These are phyloP conservation scores for Suillus fuscotomentosus DNA, from an alignment of 768 basidiomycete genomes.

Conservation along the genomic window DNA sequence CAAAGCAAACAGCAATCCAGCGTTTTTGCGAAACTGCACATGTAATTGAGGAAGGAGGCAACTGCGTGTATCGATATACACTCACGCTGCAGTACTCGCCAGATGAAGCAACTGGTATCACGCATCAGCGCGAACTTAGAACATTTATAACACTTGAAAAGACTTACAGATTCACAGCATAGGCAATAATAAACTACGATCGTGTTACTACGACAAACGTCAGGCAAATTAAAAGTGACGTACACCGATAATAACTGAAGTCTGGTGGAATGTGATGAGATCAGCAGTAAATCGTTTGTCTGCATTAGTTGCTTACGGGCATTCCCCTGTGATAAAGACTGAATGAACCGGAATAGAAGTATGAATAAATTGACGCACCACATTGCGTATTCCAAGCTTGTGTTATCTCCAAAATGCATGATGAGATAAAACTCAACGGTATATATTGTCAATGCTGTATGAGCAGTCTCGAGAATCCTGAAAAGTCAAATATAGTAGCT, in stretches of 20 bases:
- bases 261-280: not conserved
- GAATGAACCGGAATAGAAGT: not conserved
- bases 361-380: slow-evolving; percentile 10
- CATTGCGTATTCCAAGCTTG: slow-evolving; percentile 3
- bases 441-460: slow-evolving; percentile 15
- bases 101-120: slow-evolving; percentile 14
- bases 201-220: not conserved
- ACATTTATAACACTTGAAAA: not conserved
- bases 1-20: slow-evolving; percentile 12
- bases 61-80: not conserved
- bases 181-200: slow-evolving; percentile 5
- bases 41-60: not conserved
- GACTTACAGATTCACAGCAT: slow-evolving; percentile 7
- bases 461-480: slow-evolving; percentile 16
- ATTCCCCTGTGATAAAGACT: slow-evolving; percentile 8
- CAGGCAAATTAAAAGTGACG: not conserved
- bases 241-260: slow-evolving; percentile 11
- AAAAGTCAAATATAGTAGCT: too few relatives aligned
- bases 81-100: slow-evolving; percentile 19
- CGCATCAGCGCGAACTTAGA: not conserved
- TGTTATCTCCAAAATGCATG: slow-evolving; percentile 9
- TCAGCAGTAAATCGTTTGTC: not conserved
- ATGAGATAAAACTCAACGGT: slow-evolving; percentile 16
- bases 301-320: slow-evolving; percentile 1
- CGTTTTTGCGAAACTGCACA: slow-evolving; percentile 12